Base-by-base conservation (phyloP, 768 basidiomycete genomes). In the Dendrothele bispora region DNA sequence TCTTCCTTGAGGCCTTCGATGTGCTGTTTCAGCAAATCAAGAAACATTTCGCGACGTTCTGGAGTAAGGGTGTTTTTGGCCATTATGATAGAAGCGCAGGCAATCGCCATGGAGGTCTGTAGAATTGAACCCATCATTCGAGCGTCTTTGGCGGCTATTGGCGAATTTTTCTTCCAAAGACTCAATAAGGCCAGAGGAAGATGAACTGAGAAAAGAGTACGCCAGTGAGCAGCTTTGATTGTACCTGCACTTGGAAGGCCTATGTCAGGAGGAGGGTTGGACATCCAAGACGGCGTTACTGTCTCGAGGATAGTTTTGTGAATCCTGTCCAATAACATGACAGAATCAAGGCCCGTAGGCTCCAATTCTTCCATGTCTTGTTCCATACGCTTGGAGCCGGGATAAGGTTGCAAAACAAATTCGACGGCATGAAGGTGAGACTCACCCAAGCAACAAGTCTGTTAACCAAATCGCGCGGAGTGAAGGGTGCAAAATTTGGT, bases 141-240 rank as follows among this genome's bases (percentile, higher is more conserved):
- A 10, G 46, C 37, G n/a, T 39, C 37, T 4, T 18, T 4, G 3
- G 46, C 22, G 2, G 46, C 46, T 27, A 47, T 8, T 14, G 46
- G 36, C 7, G 28, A 17, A 5, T 36, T 15, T 1, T 29, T 36
- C n/a, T 57, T 28, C 52, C 61, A 63, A 6, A 61, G 25, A 10
- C 56, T 58, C 5, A 61, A 39, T 1, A 66, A 39, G 0, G 59
- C 51, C 1, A 66, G 20, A 1, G 61, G 63, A 3, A 66, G 38
- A 28, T 61, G 52, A 17, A 61, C 39, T 0, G 43, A 55, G 15
- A 39, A 35, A 1, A 59, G 8, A 0, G 48, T 43, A 1, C 49
- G 12, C 61, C 63, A 66, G 24, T 66, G 29, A 5, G 62, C 59
- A 1, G 61, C 58, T 38, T 66, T 66, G 17, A 66, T 40, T 0